Conservation (phyloP, 2,329 filamentous ascomycete genomes). For the Fusarium nisikadoi region DNA sequence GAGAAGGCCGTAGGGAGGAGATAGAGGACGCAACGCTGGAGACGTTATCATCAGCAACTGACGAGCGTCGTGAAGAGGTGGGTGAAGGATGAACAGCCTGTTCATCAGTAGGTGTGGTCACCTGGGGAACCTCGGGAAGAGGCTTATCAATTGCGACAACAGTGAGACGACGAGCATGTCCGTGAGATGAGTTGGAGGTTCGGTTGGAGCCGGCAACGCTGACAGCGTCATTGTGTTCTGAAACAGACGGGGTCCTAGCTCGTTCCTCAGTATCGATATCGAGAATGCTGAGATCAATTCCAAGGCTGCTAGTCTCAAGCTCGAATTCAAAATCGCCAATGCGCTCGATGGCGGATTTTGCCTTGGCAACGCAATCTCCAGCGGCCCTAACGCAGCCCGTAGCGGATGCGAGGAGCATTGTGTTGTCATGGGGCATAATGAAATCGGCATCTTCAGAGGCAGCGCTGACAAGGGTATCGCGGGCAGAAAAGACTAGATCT, state of each 20-base stretch:
- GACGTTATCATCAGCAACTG: slow-evolving; percentile 54
- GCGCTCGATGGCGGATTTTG: slow-evolving; percentile 84
- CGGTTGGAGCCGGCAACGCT: slow-evolving; percentile 54
- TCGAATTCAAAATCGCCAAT: slow-evolving; percentile 94
- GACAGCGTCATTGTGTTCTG: slow-evolving; percentile 51
- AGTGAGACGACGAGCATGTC: slow-evolving; percentile 51
- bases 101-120: slow-evolving; percentile 53
- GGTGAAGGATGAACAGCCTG: slow-evolving; percentile 49
- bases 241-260: slow-evolving; percentile 47
- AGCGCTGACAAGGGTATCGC: slow-evolving; percentile 77
- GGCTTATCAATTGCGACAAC: slow-evolving; percentile 71
- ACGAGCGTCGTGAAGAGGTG: slow-evolving; percentile 56
- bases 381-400: slow-evolving; percentile 90
- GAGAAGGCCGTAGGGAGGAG: slow-evolving; percentile 58
- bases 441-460: slow-evolving; percentile 79
- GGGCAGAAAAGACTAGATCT: slow-evolving; percentile 82
- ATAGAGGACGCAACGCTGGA: slow-evolving; percentile 58
- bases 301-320: slow-evolving; percentile 66
- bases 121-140: slow-evolving; percentile 71
- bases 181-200: slow-evolving; percentile 51
- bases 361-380: slow-evolving; percentile 89
- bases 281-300: slow-evolving; percentile 65
- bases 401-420: slow-evolving; percentile 78
- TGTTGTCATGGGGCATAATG: slow-evolving; percentile 83
- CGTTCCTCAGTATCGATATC: slow-evolving; percentile 54